A percentile compares a stretch with the other conserved stretches of the same genome.
Conservation (phyloP, 2,329 filamentous ascomycete species). For the Apiospora malaysiana region DNA sequence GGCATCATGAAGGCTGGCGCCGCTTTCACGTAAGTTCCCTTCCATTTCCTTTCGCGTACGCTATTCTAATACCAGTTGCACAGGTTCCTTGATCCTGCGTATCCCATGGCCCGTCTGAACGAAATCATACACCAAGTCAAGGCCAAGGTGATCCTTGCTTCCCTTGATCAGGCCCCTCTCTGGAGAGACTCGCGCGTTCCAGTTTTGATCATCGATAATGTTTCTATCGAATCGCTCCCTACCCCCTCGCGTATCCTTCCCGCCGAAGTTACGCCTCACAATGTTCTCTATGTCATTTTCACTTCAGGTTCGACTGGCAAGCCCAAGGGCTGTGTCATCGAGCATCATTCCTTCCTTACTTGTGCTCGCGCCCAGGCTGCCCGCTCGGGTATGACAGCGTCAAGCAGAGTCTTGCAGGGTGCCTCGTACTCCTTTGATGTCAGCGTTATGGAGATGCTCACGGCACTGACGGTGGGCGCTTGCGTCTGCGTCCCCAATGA, state of each 20-base stretch:
- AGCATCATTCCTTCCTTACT: neutral
- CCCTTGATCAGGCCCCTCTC: constrained; percentile 7
- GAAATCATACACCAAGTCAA: constrained; percentile 10
- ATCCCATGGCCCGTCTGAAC: constrained; percentile 14
- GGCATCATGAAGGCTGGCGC: constrained; percentile 36
- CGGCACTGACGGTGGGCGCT: constrained; percentile 60
- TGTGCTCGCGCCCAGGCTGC: constrained; percentile 2
- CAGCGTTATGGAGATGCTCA: constrained; percentile 57
- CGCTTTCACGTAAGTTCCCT: constrained; percentile 21
- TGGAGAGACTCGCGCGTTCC: neutral
- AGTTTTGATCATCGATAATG: constrained; percentile 9
- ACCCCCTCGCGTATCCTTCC: neutral
- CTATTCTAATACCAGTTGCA: neutral
- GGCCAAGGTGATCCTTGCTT: constrained; percentile 14
- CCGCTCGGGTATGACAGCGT: constrained; percentile 51
- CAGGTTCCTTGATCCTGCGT: constrained; percentile 3
- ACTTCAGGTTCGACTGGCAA: constrained; percentile 18
- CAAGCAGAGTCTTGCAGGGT: constrained; percentile 7
- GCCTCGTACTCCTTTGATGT: constrained; percentile 56
- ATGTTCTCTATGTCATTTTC: constrained; percentile 19
- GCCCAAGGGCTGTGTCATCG: constrained; percentile 20
- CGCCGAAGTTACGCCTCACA: neutral
- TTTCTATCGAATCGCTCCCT: constrained; percentile 12
- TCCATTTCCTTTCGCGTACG: neutral
- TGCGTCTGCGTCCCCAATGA: constrained; percentile 62